Evolutionary conservation across 495 filamentous ascomycete species (phyloP), one percentile per base, ranked within the genome.

Genomic region (Neurospora sp.): DNA sequence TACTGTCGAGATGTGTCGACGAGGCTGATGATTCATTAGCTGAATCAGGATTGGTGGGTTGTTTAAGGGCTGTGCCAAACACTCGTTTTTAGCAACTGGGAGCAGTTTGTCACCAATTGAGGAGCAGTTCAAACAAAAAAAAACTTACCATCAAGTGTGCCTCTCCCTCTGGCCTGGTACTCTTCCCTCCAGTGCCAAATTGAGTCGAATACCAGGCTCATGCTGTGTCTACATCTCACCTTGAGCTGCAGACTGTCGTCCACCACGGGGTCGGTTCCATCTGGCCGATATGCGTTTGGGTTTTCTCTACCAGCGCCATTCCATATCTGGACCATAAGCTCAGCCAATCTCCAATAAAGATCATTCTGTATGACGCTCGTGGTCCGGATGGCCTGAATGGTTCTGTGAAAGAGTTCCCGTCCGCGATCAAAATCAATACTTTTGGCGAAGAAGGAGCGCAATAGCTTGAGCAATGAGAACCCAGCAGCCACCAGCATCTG

Each of bases 111-210:
- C 40, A 16, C 16, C 35, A 66, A 70, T 69, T 40, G 18, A 20
- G 39, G 37, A 61, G 73, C 41, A 12, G 22, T 53, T 18, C 31
- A 72, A 69, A 74, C 73, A 44, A 69, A 69, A 59, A 69, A 68
- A 40, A 59, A 79, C 88, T 81, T 85, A 92, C 92, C 89, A 84
- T 97, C 93, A 69, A 97, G 89, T 68, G 90, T 92, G 22, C 92
- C 89, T 37, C 87, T 86, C 9, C 90, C 92, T 79, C 91, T 89
- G 44, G 91, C 90, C 77, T 94, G 91, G 74, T 92, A 91, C 80
- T 94, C 91, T 78, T 96, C 93, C 72, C 94, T 87, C 94, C 94
- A 98, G 71, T 93, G 89, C 93, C 93, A 97, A 35, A 96, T 93
- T 5, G 91, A 93, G 82, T 98, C 94, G 79, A 91, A 97, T 3